A percentile compares a stretch with the other conserved stretches of the same genome.
phyloP scores from a whole-genome alignment of 2,329 filamentous ascomycete species.

The Fusarium xyrophilum region DNA sequence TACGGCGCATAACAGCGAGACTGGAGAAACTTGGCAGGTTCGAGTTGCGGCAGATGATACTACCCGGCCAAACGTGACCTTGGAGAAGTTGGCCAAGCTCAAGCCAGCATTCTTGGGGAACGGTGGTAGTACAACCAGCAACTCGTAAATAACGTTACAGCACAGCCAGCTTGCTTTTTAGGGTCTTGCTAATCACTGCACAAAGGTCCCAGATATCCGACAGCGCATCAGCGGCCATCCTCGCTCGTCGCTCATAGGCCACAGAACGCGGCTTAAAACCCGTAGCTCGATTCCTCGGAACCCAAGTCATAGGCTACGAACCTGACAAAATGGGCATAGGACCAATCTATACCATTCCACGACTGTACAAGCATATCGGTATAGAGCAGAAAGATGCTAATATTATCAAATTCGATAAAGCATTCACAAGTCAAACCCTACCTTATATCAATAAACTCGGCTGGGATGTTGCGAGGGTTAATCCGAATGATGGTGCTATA shows the following conservation, averaged over 20 bases:
- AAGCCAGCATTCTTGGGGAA: conserved; percentile 82
- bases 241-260: conserved; percentile 74
- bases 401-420: conserved; percentile 92
- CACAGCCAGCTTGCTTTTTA: too few relatives aligned
- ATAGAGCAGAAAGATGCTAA: conserved; percentile 72
- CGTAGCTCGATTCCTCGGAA: conserved; percentile 73
- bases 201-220: conserved; percentile 83
- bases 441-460: conserved; percentile 75
- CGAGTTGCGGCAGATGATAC: conserved; percentile 67
- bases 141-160: too few relatives aligned
- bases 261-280: conserved; percentile 75
- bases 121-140: conserved; percentile 83
- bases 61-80: conserved; percentile 54
- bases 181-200: too few relatives aligned
- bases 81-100: conserved; percentile 74
- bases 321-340: conserved; percentile 95
- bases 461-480: conserved; percentile 74
- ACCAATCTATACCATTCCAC: conserved; percentile 83
- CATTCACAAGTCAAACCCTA: conserved; percentile 69
- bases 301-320: conserved; percentile 80
- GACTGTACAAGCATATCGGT: conserved; percentile 71
- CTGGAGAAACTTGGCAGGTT: conserved; percentile 61
- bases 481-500: conserved; percentile 91
- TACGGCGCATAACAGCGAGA: background rate
- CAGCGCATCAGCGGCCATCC: conserved; percentile 72